Percentiles rank a stretch among this genome's conserved stretches.
Conservation (phyloP, 306 rosid genomes). For the Bauhinia variegata region DNA sequence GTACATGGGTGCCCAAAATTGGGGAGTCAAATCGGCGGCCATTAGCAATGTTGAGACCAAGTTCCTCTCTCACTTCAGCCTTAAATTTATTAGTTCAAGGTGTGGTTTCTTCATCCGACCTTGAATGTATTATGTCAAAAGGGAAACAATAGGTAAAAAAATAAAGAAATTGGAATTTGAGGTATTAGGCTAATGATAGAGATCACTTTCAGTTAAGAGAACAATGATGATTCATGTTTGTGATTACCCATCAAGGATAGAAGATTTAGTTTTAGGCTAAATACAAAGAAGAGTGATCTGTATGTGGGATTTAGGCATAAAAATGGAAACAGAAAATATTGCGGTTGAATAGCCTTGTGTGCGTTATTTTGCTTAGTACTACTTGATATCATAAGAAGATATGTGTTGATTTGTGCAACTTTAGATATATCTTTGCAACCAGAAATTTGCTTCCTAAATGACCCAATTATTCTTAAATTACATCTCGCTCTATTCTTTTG, state of each 20-base stretch:
- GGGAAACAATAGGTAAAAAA: slow-evolving; percentile 10
- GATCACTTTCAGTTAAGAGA: slow-evolving; percentile 9
- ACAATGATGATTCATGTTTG: slow-evolving; percentile 22
- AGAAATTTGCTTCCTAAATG: slow-evolving; percentile 20
- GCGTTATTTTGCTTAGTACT: background rate
- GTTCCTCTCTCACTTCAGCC: slow-evolving; percentile 81
- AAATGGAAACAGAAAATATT: too few relatives aligned
- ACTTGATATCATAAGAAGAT: too few relatives aligned
- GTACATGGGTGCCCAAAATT: slow-evolving; percentile 97
- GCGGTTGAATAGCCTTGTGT: background rate
- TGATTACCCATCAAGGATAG: too few relatives aligned
- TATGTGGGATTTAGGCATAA: too few relatives aligned
- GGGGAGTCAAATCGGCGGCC: slow-evolving; percentile 84
- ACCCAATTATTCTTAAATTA: slow-evolving; percentile 14
- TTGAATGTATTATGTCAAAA: slow-evolving; percentile 33
- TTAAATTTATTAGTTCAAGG: slow-evolving; percentile 87
- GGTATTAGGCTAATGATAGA: slow-evolving; percentile 25
- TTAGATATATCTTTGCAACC: too few relatives aligned
- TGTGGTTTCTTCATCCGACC: slow-evolving; percentile 40
- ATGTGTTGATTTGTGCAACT: too few relatives aligned
- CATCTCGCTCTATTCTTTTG: slow-evolving; percentile 41
- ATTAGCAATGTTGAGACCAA: slow-evolving; percentile 88
- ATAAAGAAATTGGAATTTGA: slow-evolving; percentile 19
- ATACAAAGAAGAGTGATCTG: too few relatives aligned
- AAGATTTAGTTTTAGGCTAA: too few relatives aligned